Evolutionary conservation across 371 early-diverging fungal genomes (phyloP), one percentile per base, ranked within the genome.

Genomic region (Chytridium lagenaria): DNA sequence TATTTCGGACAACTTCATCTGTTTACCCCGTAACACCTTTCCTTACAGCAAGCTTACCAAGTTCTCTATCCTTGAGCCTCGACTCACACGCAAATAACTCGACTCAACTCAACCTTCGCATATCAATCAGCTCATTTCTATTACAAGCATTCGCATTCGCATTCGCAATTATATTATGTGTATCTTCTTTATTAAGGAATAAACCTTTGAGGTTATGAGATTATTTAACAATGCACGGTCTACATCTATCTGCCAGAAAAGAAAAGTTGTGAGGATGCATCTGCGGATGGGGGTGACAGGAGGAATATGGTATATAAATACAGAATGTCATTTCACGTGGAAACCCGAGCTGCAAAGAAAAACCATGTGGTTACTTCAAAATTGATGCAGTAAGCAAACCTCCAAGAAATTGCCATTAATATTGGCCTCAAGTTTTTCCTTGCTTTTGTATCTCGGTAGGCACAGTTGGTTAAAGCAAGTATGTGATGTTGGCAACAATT

Each of bases 391-490:
- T 3, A 31, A 33, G 55, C 57, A 57, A 39, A 77, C 77, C 83
- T 83, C 84, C 84, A 83, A 30, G 80, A 82, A 50, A 99, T 91
- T 0, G 99, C 99, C 63, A 83, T 87, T 55, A 15, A 99, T 80
- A 87, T 96, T 98, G 19, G 82, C 78, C 73, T 86, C 83, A 31
- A 99, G 80, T 77, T 94, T 94, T 28, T 90, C 88, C 69, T 88
- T 87, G n/a, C 90, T 86, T 28, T 86, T 77, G 72, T 96, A 95
- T 68, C 86, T 81, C 75, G 93, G 95, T 23, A 97, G 77, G 19
- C 94, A 91, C 16, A 81, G 40, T 78, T 96, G 97, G 77, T 96
- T 99, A 78, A 98, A 98, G 78, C 99, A 99, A 0, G 99, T 99
- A 80, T 97, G 98, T 15, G 99, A 93, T 36, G 91, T 88, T 0